Evolutionary conservation across 257 asterid genomes (phyloP), one percentile per base, ranked within the genome.

Genomic region (Handroanthus guayacan): DNA sequence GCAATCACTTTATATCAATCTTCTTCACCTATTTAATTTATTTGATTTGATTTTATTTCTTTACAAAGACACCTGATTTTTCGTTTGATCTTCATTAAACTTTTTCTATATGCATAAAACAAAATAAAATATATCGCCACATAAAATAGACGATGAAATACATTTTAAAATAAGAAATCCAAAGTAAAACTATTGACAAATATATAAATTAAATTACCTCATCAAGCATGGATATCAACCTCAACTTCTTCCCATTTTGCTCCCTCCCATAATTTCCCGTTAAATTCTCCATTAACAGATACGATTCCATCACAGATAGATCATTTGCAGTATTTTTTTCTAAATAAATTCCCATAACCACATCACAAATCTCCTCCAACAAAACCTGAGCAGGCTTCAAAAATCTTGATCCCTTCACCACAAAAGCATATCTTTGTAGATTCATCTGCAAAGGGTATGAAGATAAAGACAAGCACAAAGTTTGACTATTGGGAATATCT

Each of bases 381-480:
- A 89, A 68, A 34, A 76, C 79, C 18, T 87, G 94, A 45, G 94
- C 87, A 5, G 92, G 94, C 51, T 81, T 84, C 87, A 87, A 81
- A 64, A 89, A 87, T 68, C 82, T 84, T 17, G 94, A 89, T 9
- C 92, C 88, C 57, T 81, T 85, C 65, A 89, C n/a, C 3, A 87
- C 80, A 4, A 86, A 85, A 58, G 94, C 88, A 41, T 78, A 78
- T 76, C 82, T 82, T 55, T 77, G 87, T 18, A 78, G 76, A 58
- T 80, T 85, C 43, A 84, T 79, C 84, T 84, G 86, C 36, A 82
- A 80, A 43, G 90, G 87, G 73, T 81, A 79, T 5, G 90, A 86
- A 11, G 93, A 88, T 77, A 89, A 79, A 16, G 94, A 87, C 83
- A 89, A 70, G 36, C 92, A 89, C 72, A 89, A 76, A 31, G 88